phyloP scores from a whole-genome alignment of 192 early-diverging fungal genomes.

The Lobosporangium transversale region DNA sequence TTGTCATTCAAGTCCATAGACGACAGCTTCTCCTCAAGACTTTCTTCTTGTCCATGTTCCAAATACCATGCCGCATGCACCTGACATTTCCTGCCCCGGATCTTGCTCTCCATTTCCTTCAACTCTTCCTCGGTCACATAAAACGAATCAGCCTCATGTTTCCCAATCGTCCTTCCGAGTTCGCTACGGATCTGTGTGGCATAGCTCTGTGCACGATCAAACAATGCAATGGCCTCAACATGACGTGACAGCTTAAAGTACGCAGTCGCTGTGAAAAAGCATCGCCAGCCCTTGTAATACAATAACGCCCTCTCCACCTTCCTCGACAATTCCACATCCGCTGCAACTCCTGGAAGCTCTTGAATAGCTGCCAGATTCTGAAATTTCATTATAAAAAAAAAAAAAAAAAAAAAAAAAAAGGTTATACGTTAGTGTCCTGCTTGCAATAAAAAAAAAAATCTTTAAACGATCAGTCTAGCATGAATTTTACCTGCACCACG shows the following conservation, averaged over 20 bases:
- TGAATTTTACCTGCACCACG: conserved; percentile 62
- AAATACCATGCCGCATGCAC: conserved; percentile 65
- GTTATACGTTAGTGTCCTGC: too few relatives aligned
- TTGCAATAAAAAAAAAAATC: too few relatives aligned
- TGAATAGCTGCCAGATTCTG: conserved; percentile 65
- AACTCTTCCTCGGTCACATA: conserved; percentile 54
- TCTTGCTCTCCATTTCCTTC: conserved; percentile 50
- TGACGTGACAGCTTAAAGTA: conserved; percentile 56
- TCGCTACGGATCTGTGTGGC: conserved; percentile 53
- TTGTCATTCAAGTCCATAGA: conserved; percentile 54
- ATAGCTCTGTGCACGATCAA: conserved; percentile 64
- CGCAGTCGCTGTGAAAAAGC: conserved; percentile 61
- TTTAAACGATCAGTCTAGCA: neutral
- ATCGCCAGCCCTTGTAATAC: conserved; percentile 70
- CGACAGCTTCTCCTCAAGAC: conserved; percentile 44
- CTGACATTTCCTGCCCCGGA: conserved; percentile 64
- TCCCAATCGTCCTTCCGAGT: conserved; percentile 9
- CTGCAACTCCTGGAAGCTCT: conserved; percentile 63
- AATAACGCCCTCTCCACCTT: conserved; percentile 59
- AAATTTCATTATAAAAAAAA: neutral
- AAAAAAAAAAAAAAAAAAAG: too few relatives aligned
- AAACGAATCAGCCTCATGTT: conserved; percentile 53
- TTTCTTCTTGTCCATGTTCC: conserved; percentile 49
- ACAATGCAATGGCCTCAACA: conserved; percentile 68
- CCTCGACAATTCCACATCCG: conserved; percentile 55